Evolutionary conservation across 2,329 filamentous ascomycete genomes (phyloP).

Genomic region (Neopestalotiopsis sp.): DNA sequence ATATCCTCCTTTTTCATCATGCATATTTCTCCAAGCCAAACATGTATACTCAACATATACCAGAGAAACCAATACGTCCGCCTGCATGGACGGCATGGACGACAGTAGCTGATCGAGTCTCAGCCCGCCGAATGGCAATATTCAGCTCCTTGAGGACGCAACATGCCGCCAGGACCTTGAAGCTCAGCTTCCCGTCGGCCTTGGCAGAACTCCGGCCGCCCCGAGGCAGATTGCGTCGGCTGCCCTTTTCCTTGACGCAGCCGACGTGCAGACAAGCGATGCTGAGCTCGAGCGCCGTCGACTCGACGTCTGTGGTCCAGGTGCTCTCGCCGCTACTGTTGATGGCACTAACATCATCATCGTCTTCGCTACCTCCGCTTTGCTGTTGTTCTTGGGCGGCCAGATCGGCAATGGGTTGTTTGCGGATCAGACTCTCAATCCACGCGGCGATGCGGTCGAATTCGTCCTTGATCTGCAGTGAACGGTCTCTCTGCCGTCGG

Average conservation of each 20-base stretch:
- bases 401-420: slow-evolving; percentile 22
- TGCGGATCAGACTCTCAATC: slow-evolving; percentile 43
- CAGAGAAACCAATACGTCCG: slow-evolving; percentile 25
- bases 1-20: no score
- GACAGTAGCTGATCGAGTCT: slow-evolving; percentile 21
- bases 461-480: slow-evolving; percentile 55
- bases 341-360: background rate
- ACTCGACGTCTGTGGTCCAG: background rate
- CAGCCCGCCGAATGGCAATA: slow-evolving; percentile 24
- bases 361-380: slow-evolving; percentile 10
- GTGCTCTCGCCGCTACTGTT: background rate
- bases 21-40: no score
- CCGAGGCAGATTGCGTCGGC: background rate
- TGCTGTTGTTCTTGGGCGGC: slow-evolving; percentile 16
- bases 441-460: slow-evolving; percentile 52
- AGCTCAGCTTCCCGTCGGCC: slow-evolving; percentile 30
- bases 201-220: slow-evolving; percentile 16
- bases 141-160: slow-evolving; percentile 35
- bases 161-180: slow-evolving; percentile 35
- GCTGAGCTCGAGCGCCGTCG: slow-evolving; percentile 32
- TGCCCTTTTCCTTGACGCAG: slow-evolving; percentile 5
- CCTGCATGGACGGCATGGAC: slow-evolving; percentile 22
- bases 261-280: slow-evolving; percentile 35
- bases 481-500: slow-evolving; percentile 55
- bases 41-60: no score